Conservation (phyloP, 495 filamentous ascomycete species). For the Neurospora tetraspora region DNA sequence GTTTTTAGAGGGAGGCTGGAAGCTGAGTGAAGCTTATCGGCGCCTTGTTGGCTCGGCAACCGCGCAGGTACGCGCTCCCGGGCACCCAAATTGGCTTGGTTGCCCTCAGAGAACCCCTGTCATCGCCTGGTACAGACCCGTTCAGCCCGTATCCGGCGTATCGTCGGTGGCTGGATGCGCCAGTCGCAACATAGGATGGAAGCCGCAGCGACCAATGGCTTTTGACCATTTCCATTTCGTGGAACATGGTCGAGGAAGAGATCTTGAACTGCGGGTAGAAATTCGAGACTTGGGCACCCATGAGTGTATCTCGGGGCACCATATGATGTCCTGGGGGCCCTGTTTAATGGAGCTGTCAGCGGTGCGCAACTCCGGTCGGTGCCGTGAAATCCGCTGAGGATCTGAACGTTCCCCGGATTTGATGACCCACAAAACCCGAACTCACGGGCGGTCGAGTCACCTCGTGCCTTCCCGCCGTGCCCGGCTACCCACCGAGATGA, state of each 20-base stretch:
- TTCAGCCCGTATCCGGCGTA: background rate
- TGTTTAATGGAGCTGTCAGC: background rate
- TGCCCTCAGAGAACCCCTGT: background rate
- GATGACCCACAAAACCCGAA: background rate
- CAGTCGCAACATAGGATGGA: background rate
- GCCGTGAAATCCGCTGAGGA: background rate
- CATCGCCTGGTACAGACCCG: background rate
- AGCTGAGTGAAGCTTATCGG: background rate
- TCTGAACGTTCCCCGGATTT: background rate
- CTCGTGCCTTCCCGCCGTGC: background rate
- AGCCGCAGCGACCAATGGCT: background rate
- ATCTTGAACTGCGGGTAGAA: background rate
- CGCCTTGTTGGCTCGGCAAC: conserved; percentile 7
- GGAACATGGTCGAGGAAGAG: background rate
- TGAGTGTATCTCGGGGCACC: too few species aligned
- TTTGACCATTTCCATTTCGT: background rate
- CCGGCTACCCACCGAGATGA: background rate
- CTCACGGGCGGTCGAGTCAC: background rate
- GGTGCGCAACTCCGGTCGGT: background rate
- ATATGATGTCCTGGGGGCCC: background rate
- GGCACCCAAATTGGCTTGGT: background rate
- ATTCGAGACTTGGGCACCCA: background rate
- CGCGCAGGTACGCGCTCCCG: background rate
- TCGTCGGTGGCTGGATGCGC: background rate
- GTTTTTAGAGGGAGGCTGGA: background rate